A percentile compares a stretch with the other conserved stretches of the same genome.
phyloP scores from a whole-genome alignment of 176 grass and related monocot species.

The Aegilops umbellulata region DNA sequence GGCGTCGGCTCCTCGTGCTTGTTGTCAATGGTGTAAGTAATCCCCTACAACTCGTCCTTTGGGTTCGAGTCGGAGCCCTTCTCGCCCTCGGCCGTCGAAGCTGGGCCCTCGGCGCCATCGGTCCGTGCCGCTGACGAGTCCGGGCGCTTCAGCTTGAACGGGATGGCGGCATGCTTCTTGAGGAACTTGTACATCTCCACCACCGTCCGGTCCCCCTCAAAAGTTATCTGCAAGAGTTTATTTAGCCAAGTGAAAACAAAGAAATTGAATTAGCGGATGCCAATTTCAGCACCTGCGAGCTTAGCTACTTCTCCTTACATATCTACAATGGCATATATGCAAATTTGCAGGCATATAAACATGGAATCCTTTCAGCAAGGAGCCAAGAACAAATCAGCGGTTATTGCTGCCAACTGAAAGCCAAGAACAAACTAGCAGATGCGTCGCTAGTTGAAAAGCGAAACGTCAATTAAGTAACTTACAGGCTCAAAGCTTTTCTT shows the following conservation, averaged over 20 bases:
- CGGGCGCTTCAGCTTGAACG: constrained; percentile 76
- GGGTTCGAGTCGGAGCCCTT: constrained; percentile 14
- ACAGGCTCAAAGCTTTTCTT: constrained; percentile 97
- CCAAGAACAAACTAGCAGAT: background rate
- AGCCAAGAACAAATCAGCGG: background rate
- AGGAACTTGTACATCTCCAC: constrained; percentile 91
- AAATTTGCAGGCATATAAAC: background rate
- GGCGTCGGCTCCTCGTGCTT: background rate
- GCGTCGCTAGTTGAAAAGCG: background rate
- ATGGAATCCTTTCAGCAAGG: background rate
- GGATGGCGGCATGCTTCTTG: constrained; percentile 81
- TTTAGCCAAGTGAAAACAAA: background rate
- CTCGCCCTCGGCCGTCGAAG: background rate
- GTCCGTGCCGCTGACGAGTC: constrained; percentile 28
- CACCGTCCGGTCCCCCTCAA: constrained; percentile 75
- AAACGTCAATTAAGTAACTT: background rate
- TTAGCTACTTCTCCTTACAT: no score
- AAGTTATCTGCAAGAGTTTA: constrained; percentile 43
- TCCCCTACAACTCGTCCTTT: constrained; percentile 82
- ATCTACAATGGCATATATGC: background rate
- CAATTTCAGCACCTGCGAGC: no score
- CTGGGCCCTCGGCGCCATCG: background rate
- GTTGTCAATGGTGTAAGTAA: background rate
- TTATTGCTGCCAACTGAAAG: background rate
- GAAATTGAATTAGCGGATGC: background rate